Evolutionary conservation across 2,329 filamentous ascomycete genomes (phyloP).

Genomic region (Teratosphaeria viscida): DNA sequence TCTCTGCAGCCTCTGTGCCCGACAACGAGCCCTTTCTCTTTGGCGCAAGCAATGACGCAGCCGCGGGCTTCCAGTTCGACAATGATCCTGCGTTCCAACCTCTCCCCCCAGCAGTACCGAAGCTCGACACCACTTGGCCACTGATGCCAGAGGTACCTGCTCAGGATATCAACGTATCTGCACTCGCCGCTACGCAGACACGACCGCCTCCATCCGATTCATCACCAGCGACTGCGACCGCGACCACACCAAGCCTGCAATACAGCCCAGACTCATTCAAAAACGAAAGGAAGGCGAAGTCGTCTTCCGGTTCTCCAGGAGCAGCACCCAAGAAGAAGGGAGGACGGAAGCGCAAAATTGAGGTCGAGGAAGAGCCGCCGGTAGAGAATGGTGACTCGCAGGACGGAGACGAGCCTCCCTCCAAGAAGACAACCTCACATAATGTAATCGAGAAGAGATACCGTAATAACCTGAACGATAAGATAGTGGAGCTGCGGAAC

Average conservation of each 20-base stretch:
- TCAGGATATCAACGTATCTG: conserved; percentile 11
- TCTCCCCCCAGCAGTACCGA: conserved; percentile 9
- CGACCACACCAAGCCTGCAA: conserved; percentile 10
- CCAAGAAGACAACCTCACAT: conserved; percentile 80
- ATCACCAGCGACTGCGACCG: neutral
- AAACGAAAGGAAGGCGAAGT: conserved; percentile 20
- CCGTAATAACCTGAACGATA: conserved; percentile 91
- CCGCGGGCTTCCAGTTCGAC: conserved; percentile 21
- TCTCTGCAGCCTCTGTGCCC: conserved; percentile 9
- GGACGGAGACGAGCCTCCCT: conserved; percentile 33
- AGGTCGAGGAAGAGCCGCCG: conserved; percentile 19
- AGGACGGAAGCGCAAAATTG: conserved; percentile 27
- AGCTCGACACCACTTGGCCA: conserved; percentile 19
- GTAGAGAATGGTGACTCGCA: conserved; percentile 38
- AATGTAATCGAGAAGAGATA: conserved; percentile 99
- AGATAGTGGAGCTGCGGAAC: conserved; percentile 84
- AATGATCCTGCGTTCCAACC: conserved; percentile 9
- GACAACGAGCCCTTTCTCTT: conserved; percentile 19
- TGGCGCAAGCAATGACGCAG: conserved; percentile 13
- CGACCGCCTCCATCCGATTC: conserved; percentile 1
- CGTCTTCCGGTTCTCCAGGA: conserved; percentile 19
- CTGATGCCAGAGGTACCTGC: conserved; percentile 11
- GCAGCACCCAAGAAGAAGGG: conserved; percentile 22
- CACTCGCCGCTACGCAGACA: conserved; percentile 13
- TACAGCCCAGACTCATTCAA: conserved; percentile 22